Conservation (phyloP, 345 rosid species). For the Salix udensis region DNA sequence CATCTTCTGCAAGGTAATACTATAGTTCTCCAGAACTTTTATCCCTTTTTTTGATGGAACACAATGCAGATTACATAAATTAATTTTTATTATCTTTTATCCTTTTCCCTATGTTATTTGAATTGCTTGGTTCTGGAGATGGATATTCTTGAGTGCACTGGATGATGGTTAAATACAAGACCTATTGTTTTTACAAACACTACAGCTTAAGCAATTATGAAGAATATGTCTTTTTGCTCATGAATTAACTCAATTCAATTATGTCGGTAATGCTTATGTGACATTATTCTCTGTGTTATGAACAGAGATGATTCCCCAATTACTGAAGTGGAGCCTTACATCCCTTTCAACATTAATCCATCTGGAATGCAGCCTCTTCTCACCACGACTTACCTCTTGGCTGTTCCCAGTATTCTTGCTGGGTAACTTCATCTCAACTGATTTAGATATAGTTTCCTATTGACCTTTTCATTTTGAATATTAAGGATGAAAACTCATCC, state of each 20-base stretch:
- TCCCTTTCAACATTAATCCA: conserved; percentile 92
- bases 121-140: conserved; percentile 1
- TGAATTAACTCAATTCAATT: conserved; percentile 6
- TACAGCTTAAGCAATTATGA: not conserved
- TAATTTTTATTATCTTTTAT: not conserved
- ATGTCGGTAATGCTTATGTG: conserved; percentile 8
- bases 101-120: not conserved
- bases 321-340: conserved; percentile 91
- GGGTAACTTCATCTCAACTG: conserved; percentile 40
- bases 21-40: not conserved
- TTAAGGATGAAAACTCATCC: not conserved
- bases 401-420: conserved; percentile 88
- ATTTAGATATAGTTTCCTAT: not conserved
- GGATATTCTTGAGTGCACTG: not conserved
- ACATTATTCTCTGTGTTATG: conserved; percentile 22
- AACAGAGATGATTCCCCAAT: conserved; percentile 83
- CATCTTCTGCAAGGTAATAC: conserved; percentile 74
- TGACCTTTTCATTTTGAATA: conserved; percentile 3
- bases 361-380: conserved; percentile 98
- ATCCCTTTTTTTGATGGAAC: no score
- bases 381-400: conserved; percentile 79
- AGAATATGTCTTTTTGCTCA: not conserved
- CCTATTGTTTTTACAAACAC: conserved; percentile 3
- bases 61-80: not conserved
- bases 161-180: not conserved